These are phyloP conservation scores for Cryptococcus amylolentus DNA, from an alignment of 1,284 basidiomycete species.

Conservation along the genomic window DNA sequence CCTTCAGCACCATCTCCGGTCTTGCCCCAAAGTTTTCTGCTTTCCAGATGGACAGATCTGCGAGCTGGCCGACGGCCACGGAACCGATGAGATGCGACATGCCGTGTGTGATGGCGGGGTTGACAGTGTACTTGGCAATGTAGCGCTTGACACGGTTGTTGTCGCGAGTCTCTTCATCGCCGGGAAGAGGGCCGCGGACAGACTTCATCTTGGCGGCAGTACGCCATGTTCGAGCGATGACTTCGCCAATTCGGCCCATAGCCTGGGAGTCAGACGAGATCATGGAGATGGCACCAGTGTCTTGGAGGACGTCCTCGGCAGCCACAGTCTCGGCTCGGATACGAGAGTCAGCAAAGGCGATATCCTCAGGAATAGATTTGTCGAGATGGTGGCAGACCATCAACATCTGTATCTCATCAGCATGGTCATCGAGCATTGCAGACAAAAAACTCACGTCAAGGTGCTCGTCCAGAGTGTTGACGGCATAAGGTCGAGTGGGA, in stretches of 20 bases:
- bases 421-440: background rate
- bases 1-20: conserved; percentile 90
- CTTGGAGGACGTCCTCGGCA: conserved; percentile 95
- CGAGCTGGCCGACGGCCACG: conserved; percentile 74
- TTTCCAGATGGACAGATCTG: conserved; percentile 92
- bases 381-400: conserved; percentile 91
- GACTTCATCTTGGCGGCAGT: conserved; percentile 94
- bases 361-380: conserved; percentile 83
- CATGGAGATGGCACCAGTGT: conserved; percentile 91
- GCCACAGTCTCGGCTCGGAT: conserved; percentile 96
- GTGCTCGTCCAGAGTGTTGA: conserved; percentile 95
- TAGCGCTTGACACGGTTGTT: conserved; percentile 98
- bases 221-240: conserved; percentile 88
- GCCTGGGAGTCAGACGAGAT: conserved; percentile 95
- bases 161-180: conserved; percentile 67
- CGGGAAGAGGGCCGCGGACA: conserved; percentile 69
- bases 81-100: conserved; percentile 85
- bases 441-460: conserved; percentile 66
- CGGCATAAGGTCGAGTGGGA: conserved; percentile 87
- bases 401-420: conserved; percentile 66
- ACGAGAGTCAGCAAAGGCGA: conserved; percentile 94
- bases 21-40: conserved; percentile 88
- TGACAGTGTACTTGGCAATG: conserved; percentile 94
- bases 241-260: conserved; percentile 97
- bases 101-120: conserved; percentile 93